Evolutionary conservation across 1,284 basidiomycete species (phyloP).

Genomic region (Ganoderma meredithae): DNA sequence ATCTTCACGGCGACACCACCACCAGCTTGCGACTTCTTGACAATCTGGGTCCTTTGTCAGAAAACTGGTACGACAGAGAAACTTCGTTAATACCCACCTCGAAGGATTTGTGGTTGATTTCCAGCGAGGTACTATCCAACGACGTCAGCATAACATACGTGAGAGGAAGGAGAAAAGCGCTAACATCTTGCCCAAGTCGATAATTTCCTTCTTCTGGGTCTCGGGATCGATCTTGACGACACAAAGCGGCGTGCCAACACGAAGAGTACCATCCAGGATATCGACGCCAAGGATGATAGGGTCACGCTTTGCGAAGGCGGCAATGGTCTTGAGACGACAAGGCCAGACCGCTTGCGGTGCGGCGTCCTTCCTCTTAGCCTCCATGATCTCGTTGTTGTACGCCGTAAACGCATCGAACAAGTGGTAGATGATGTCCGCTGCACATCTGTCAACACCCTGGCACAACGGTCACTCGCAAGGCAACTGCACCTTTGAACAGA

Average conservation of each 20-base stretch:
- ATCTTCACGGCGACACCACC: constrained; percentile 99
- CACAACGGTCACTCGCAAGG: background rate
- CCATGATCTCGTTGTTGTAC: constrained; percentile 94
- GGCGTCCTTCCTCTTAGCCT: constrained; percentile 92
- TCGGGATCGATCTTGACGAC: constrained; percentile 90
- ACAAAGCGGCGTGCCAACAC: constrained; percentile 96
- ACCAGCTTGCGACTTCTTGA: constrained; percentile 94
- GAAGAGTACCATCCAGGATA: constrained; percentile 91
- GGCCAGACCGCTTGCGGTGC: constrained; percentile 98
- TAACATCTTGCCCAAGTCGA: constrained; percentile 94
- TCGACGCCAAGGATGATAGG: constrained; percentile 98
- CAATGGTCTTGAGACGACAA: constrained; percentile 91
- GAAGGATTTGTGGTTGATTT: constrained; percentile 90
- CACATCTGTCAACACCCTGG: background rate
- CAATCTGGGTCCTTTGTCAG: constrained; percentile 59
- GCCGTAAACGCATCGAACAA: constrained; percentile 97
- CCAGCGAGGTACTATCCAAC: constrained; percentile 80
- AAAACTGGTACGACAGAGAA: background rate
- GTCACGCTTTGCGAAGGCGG: constrained; percentile 95
- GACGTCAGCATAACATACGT: background rate
- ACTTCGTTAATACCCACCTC: constrained; percentile 60
- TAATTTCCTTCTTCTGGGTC: constrained; percentile 91
- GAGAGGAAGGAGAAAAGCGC: constrained; percentile 39
- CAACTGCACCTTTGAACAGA: constrained; percentile 84
- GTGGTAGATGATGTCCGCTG: constrained; percentile 98